Evolutionary conservation across 2,329 filamentous ascomycete species (phyloP).

Genomic region (Penicillium sp.): DNA sequence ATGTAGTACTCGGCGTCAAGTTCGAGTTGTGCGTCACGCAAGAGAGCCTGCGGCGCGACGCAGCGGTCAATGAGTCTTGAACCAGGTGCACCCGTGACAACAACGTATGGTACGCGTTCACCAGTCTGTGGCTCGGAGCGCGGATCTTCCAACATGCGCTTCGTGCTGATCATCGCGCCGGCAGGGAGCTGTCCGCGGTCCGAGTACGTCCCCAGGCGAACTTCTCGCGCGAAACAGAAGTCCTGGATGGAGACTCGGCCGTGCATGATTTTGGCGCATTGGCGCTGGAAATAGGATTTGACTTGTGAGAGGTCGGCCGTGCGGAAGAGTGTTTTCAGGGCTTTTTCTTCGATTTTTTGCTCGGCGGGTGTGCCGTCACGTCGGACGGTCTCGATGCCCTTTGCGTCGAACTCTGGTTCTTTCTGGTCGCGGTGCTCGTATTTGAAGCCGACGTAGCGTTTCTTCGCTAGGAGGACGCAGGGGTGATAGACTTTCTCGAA

Average conservation of each 20-base stretch:
- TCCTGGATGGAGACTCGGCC: slow-evolving; percentile 88
- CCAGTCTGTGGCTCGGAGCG: slow-evolving; percentile 91
- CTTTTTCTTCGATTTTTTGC: slow-evolving; percentile 94
- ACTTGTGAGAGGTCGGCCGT: slow-evolving; percentile 86
- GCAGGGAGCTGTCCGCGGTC: slow-evolving; percentile 78
- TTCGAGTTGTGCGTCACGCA: slow-evolving; percentile 74
- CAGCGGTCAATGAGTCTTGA: slow-evolving; percentile 85
- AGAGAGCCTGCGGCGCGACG: slow-evolving; percentile 79
- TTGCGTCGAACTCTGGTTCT: slow-evolving; percentile 91
- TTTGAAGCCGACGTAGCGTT: slow-evolving; percentile 97
- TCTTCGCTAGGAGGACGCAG: slow-evolving; percentile 91
- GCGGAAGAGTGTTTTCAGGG: slow-evolving; percentile 83
- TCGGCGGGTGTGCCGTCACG: slow-evolving; percentile 92
- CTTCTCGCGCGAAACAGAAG: slow-evolving; percentile 93
- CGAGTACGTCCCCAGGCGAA: slow-evolving; percentile 85
- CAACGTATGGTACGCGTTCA: slow-evolving; percentile 92
- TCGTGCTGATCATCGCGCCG: slow-evolving; percentile 84
- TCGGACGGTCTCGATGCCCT: slow-evolving; percentile 96
- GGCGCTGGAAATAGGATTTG: slow-evolving; percentile 84
- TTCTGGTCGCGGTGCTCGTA: slow-evolving; percentile 77
- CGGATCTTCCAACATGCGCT: slow-evolving; percentile 82
- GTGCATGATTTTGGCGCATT: slow-evolving; percentile 90
- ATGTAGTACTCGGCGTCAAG: slow-evolving; percentile 98
- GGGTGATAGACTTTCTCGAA: slow-evolving; percentile 99
- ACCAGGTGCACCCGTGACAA: slow-evolving; percentile 83